Conservation (phyloP, 1,284 basidiomycete species). For the Austropuccinia psidii region DNA sequence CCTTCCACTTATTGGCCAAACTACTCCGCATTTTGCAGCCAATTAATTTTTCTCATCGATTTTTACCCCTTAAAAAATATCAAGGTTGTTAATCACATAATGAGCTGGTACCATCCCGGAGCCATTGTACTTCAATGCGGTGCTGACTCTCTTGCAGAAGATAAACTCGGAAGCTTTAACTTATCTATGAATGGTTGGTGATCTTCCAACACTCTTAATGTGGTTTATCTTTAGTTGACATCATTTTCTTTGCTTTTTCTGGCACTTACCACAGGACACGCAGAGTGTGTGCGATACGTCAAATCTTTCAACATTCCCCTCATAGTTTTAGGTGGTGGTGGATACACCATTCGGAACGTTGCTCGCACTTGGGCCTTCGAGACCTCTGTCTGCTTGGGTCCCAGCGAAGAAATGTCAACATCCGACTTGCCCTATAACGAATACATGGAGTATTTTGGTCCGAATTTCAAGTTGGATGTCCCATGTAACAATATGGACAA, state of each 20-base stretch:
- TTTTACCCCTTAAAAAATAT: neutral
- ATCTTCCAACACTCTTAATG: neutral
- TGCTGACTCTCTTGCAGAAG: slow-evolving; percentile 86
- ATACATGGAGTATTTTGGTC: slow-evolving; percentile 79
- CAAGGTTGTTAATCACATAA: slow-evolving; percentile 73
- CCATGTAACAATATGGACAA: slow-evolving; percentile 89
- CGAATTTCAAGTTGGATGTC: slow-evolving; percentile 87
- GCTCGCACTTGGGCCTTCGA: slow-evolving; percentile 94
- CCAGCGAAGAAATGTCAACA: slow-evolving; percentile 62
- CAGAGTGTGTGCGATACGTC: slow-evolving; percentile 79
- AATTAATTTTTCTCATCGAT: neutral
- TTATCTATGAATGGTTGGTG: slow-evolving; percentile 73
- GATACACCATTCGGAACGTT: slow-evolving; percentile 88
- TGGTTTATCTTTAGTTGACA: neutral
- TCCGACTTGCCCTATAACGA: slow-evolving; percentile 49
- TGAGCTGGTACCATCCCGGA: slow-evolving; percentile 82
- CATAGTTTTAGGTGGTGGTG: slow-evolving; percentile 87
- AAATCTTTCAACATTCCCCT: slow-evolving; percentile 76
- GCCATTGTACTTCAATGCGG: slow-evolving; percentile 92
- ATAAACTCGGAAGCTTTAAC: slow-evolving; percentile 95
- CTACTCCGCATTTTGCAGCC: slow-evolving; percentile 31
- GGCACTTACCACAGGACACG: slow-evolving; percentile 56
- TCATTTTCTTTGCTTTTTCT: neutral
- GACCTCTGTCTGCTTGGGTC: slow-evolving; percentile 81
- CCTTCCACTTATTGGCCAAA: neutral